Evolutionary conservation across 2,329 filamentous ascomycete species (phyloP).

Genomic region (Fusarium chlamydosporum): DNA sequence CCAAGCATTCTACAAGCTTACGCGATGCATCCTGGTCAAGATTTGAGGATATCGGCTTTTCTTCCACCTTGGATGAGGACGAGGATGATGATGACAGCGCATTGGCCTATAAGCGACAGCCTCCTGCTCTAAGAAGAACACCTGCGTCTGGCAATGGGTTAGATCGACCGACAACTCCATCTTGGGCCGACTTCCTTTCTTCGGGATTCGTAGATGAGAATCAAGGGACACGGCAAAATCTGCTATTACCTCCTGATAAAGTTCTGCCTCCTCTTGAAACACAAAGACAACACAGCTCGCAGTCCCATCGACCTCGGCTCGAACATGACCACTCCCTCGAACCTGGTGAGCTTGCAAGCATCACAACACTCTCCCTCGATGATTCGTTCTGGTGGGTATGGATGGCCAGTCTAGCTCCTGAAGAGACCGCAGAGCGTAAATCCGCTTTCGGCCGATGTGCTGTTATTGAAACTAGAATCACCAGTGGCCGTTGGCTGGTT

Average conservation of each 20-base stretch:
- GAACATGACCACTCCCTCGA: conserved; percentile 79
- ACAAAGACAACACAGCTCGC: conserved; percentile 83
- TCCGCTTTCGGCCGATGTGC: conserved; percentile 95
- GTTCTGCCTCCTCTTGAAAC: conserved; percentile 86
- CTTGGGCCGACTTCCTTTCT: conserved; percentile 97
- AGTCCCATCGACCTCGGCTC: conserved; percentile 82
- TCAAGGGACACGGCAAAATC: conserved; percentile 70
- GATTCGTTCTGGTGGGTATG: conserved; percentile 99
- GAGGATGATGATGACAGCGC: conserved; percentile 73
- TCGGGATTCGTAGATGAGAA: conserved; percentile 88
- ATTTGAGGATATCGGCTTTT: conserved; percentile 95
- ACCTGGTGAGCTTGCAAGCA: conserved; percentile 94
- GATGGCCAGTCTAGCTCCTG: conserved; percentile 95
- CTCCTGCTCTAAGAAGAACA: conserved; percentile 70
- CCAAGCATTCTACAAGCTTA: conserved; percentile 78
- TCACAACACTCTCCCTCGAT: conserved; percentile 86
- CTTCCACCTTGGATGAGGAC: conserved; percentile 78
- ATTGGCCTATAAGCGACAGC: conserved; percentile 57
- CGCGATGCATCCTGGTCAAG: conserved; percentile 95
- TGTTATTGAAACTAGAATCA: conserved; percentile 88
- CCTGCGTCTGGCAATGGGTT: conserved; percentile 78
- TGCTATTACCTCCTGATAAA: conserved; percentile 92
- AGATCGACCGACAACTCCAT: conserved; percentile 91
- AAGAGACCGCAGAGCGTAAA: conserved; percentile 88
- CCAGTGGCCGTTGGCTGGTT: conserved; percentile 87